Conservation (phyloP, 768 basidiomycete species). For the Pleurotus eryngii region DNA sequence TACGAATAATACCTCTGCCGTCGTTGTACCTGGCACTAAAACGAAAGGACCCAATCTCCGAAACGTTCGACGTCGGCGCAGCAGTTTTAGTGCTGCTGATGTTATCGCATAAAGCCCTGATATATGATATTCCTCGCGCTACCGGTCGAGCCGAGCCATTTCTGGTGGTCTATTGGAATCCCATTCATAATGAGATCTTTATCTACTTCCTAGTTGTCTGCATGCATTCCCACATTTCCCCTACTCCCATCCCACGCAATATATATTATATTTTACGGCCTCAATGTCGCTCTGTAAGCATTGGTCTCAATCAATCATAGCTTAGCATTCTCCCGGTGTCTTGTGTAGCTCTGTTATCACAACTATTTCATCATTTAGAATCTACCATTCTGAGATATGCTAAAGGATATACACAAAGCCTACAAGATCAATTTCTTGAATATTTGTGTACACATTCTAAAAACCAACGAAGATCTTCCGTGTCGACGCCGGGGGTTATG, state of each 20-base stretch:
- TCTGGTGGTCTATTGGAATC: background rate
- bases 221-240: conserved; percentile 20
- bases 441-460: conserved; percentile 87
- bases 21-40: conserved; percentile 72
- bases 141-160: background rate
- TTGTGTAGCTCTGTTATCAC: background rate
- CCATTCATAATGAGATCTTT: conserved; percentile 9
- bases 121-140: background rate
- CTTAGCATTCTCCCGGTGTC: background rate
- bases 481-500: conserved; percentile 93
- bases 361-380: background rate
- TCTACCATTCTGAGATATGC: background rate
- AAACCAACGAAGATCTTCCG: conserved; percentile 90
- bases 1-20: conserved; percentile 62
- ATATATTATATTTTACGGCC: conserved; percentile 14
- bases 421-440: conserved; percentile 30
- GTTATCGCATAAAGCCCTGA: conserved; percentile 58
- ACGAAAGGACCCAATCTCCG: conserved; percentile 72
- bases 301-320: background rate
- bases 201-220: conserved; percentile 16
- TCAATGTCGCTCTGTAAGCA: conserved; percentile 2
- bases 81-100: conserved; percentile 86
- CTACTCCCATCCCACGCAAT: conserved; percentile 30
- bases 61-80: conserved; percentile 70
- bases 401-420: background rate